Evolutionary conservation across 306 rosid species (phyloP).

Genomic region (Vigna reflexopilosa): DNA sequence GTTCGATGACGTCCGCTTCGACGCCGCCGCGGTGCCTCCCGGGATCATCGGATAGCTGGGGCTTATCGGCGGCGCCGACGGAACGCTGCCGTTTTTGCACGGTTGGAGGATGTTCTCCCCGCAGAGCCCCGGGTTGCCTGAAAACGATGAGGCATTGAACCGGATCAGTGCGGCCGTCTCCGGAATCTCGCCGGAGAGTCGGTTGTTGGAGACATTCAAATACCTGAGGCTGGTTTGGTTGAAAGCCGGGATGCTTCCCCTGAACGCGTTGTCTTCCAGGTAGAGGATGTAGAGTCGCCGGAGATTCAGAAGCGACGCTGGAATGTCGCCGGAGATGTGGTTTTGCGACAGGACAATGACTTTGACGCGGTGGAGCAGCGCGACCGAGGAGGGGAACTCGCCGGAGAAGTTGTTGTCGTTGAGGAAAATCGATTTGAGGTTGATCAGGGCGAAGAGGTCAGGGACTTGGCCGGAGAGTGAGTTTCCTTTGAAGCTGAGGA

Average conservation of each 20-base stretch:
- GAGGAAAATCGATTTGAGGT: conserved; percentile 81
- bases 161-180: conserved; percentile 58
- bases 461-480: conserved; percentile 81
- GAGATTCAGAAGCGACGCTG: conserved; percentile 66
- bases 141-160: conserved; percentile 78
- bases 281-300: conserved; percentile 69
- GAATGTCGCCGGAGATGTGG: conserved; percentile 69
- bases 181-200: conserved; percentile 82
- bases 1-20: conserved; percentile 30
- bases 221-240: conserved; percentile 82
- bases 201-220: conserved; percentile 81
- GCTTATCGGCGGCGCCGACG: conserved; percentile 55
- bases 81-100: conserved; percentile 40
- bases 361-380: conserved; percentile 81
- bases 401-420: conserved; percentile 82
- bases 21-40: background rate
- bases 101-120: conserved; percentile 61
- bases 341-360: conserved; percentile 69
- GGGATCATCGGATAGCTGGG: conserved; percentile 44
- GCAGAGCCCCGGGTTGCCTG: conserved; percentile 63
- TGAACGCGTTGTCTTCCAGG: conserved; percentile 66
- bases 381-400: conserved; percentile 67
- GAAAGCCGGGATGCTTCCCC: conserved; percentile 73
- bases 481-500: conserved; percentile 87
- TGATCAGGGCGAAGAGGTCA: conserved; percentile 64